These are phyloP conservation scores for Fraxinus sp. DNA, from an alignment of 305 asterid species.

Conservation along the genomic window DNA sequence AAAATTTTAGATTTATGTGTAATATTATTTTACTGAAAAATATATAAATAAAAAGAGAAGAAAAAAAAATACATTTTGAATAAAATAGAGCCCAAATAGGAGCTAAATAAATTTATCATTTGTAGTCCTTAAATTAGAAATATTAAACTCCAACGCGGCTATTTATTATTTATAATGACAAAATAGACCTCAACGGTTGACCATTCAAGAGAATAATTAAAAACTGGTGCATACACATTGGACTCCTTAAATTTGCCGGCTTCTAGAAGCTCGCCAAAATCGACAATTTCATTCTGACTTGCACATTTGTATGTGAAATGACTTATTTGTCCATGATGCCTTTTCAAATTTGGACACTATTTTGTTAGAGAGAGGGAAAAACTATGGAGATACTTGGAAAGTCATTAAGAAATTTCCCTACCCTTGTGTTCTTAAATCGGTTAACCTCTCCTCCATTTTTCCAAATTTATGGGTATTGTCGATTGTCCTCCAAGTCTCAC, in stretches of 20 bases:
- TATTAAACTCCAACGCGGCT: not conserved
- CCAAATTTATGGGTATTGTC: constrained; percentile 8
- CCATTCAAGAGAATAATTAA: not conserved
- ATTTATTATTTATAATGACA: not conserved
- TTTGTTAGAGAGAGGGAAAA: not conserved
- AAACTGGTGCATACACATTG: not conserved
- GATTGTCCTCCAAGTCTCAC: not conserved
- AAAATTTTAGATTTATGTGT: no score
- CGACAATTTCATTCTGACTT: not conserved
- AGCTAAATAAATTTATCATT: not conserved
- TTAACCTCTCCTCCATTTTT: constrained; percentile 9
- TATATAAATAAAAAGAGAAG: no score
- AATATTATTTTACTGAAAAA: no score
- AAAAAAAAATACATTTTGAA: no score
- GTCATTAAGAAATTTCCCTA: constrained; percentile 15
- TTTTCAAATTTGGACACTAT: not conserved
- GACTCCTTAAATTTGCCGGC: not conserved
- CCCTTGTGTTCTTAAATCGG: constrained; percentile 18
- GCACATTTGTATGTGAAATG: not conserved
- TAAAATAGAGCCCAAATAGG: no score
- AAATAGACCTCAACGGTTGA: not conserved
- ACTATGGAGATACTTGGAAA: constrained; percentile 5
- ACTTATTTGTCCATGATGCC: not conserved
- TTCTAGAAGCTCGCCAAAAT: constrained; percentile 30
- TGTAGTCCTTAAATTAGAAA: not conserved